These are phyloP conservation scores for Geotrichum restrictum DNA, from an alignment of 1,139 yeast genomes.

Conservation along the genomic window DNA sequence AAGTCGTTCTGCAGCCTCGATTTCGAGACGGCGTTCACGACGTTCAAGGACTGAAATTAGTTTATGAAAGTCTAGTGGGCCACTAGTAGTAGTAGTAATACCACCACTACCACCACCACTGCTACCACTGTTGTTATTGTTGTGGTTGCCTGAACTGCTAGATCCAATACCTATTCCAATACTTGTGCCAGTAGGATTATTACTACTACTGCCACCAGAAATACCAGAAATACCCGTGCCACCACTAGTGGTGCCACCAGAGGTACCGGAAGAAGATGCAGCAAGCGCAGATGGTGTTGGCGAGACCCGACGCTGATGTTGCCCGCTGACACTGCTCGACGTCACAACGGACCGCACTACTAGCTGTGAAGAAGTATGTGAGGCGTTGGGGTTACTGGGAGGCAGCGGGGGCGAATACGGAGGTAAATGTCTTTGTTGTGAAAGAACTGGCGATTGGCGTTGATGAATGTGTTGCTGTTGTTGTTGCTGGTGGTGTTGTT, in stretches of 20 bases:
- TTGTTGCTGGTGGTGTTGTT: too few species aligned
- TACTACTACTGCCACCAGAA: too few species aligned
- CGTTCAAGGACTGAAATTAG: slow-evolving; percentile 16
- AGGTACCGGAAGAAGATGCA: background rate
- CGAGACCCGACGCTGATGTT: slow-evolving; percentile 8
- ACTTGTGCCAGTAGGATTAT: too few species aligned
- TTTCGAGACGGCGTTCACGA: slow-evolving; percentile 15
- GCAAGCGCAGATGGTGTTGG: background rate
- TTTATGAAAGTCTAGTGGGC: slow-evolving; percentile 14
- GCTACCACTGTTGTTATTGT: too few species aligned
- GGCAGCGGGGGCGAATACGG: slow-evolving; percentile 9
- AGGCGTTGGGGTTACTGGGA: background rate
- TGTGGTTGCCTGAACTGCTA: too few species aligned
- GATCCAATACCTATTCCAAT: too few species aligned
- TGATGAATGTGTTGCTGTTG: slow-evolving; percentile 8
- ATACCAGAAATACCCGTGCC: too few species aligned
- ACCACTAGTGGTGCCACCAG: background rate
- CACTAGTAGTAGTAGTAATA: background rate
- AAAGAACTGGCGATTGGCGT: slow-evolving; percentile 5
- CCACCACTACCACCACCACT: too few species aligned
- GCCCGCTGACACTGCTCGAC: too few species aligned
- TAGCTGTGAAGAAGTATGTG: slow-evolving; percentile 2
- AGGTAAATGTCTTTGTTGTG: slow-evolving; percentile 11
- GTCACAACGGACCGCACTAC: too few species aligned
- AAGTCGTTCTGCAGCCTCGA: slow-evolving; percentile 15